Conservation (phyloP, 768 basidiomycete species). For the Auriscalpium vulgare region DNA sequence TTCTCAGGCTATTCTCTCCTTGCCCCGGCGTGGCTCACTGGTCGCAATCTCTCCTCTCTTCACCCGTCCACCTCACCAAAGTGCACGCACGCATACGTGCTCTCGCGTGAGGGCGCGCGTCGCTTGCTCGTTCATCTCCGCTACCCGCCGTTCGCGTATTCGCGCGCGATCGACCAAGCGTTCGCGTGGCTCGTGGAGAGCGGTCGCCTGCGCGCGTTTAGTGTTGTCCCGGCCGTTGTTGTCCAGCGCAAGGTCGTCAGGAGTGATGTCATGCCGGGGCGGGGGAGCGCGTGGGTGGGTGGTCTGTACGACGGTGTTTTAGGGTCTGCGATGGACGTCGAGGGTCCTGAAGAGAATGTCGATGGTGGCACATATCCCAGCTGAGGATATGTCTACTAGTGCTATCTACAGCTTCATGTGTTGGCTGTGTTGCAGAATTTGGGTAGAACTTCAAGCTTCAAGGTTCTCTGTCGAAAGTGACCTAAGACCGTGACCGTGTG, state of each 20-base stretch:
- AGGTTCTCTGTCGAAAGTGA: too few relatives aligned
- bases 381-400: too few relatives aligned
- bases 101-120: conserved; percentile 52
- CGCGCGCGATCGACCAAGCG: conserved; percentile 71
- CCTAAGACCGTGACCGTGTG: too few relatives aligned
- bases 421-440: too few relatives aligned
- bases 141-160: conserved; percentile 65
- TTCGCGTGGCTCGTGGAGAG: conserved; percentile 57
- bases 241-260: conserved; percentile 51
- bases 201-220: conserved; percentile 21
- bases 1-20: conserved; percentile 3
- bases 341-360: background rate
- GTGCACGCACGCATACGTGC: conserved; percentile 68
- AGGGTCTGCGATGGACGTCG: background rate
- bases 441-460: too few relatives aligned
- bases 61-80: conserved; percentile 56
- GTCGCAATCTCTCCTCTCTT: conserved; percentile 22
- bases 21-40: background rate
- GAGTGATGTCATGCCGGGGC: conserved; percentile 47
- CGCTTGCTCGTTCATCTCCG: conserved; percentile 52
- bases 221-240: conserved; percentile 34
- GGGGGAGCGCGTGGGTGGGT: conserved; percentile 52
- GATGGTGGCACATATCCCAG: too few relatives aligned
- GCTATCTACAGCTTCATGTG: too few relatives aligned
- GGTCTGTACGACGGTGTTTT: conserved; percentile 41